Evolutionary conservation across 2,329 filamentous ascomycete genomes (phyloP).

Genomic region (Penicillium janthinellum): DNA sequence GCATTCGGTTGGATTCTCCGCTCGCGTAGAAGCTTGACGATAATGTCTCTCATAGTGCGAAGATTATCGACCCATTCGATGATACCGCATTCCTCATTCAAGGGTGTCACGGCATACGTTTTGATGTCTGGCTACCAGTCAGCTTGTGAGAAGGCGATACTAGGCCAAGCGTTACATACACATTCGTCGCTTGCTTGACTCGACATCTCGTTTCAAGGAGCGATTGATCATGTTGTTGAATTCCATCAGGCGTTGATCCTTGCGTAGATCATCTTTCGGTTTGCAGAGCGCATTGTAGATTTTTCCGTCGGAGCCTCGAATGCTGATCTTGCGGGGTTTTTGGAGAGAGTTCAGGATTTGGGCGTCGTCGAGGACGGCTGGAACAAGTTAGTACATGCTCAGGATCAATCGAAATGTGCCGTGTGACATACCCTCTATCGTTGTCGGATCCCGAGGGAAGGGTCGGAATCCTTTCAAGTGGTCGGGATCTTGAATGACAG

Average conservation of each 20-base stretch:
- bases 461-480: slow-evolving; percentile 74
- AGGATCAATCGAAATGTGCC: neutral
- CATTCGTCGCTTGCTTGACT: slow-evolving; percentile 84
- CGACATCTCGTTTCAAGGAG: slow-evolving; percentile 85
- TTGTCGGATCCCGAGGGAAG: slow-evolving; percentile 83
- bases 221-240: slow-evolving; percentile 99
- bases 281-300: slow-evolving; percentile 92
- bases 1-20: slow-evolving; percentile 64
- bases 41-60: slow-evolving; percentile 88
- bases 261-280: slow-evolving; percentile 95
- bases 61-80: slow-evolving; percentile 99
- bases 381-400: slow-evolving; percentile 20
- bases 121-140: slow-evolving; percentile 65
- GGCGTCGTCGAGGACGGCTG: slow-evolving; percentile 79
- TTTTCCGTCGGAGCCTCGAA: slow-evolving; percentile 84
- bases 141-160: slow-evolving; percentile 8
- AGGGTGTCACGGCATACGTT: slow-evolving; percentile 92
- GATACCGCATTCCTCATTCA: slow-evolving; percentile 96
- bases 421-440: slow-evolving; percentile 60
- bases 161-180: slow-evolving; percentile 47
- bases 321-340: slow-evolving; percentile 85
- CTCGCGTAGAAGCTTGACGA: slow-evolving; percentile 75
- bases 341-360: slow-evolving; percentile 88
- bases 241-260: slow-evolving; percentile 97
- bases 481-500: slow-evolving; percentile 68